Evolutionary conservation across 1,139 yeast species (phyloP), one percentile per base, ranked within the genome.

Genomic region (Lodderomyces elongisporus): DNA sequence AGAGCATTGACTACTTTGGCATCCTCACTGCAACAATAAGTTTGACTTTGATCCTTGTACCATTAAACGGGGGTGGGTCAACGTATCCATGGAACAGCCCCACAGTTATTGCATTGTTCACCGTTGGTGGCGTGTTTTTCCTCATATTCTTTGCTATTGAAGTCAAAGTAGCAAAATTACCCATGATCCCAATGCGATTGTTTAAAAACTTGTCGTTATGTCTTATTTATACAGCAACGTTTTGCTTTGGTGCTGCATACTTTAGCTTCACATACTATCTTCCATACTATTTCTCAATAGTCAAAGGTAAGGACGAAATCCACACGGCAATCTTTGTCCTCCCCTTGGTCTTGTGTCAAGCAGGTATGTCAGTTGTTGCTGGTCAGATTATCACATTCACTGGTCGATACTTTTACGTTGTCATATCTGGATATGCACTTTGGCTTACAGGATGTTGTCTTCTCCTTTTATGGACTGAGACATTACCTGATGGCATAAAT

Each of bases 51-150:
- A 38, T 74, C 7, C 54, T 76, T 30, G 62, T 76, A 12, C 77
- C 79, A 1, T 47, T 74, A 18, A 67, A 69, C 46, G 77, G 79
- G 13, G 82, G 81, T 35, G 81, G 82, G 1, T 60, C 72, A 2
- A 61, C 71, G 2, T 75, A 62, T 46, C 50, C 58, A 0, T 77
- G 82, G 82, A 48, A 67, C 43, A 67, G 77, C 28, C 44, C 74
- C 0, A 38, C 62, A 18, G 70, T 71, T 4, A 74, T 77, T n/a
- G 44, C 56, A 3, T 55, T 76, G 59, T 64, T 74, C 37, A 44
- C 56, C 2, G 49, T 74, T 14, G 79, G 81, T 5, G 74, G 71
- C 1, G 38, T 57, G 0, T 58, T 63, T 17, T 51, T 74, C 20
- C 30, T 60, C 1, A 49, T 45, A 0, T 77, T 77, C 38, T 31